Base-by-base conservation (phyloP, 208 protist species). In the Wallacemonas sp. region DNA sequence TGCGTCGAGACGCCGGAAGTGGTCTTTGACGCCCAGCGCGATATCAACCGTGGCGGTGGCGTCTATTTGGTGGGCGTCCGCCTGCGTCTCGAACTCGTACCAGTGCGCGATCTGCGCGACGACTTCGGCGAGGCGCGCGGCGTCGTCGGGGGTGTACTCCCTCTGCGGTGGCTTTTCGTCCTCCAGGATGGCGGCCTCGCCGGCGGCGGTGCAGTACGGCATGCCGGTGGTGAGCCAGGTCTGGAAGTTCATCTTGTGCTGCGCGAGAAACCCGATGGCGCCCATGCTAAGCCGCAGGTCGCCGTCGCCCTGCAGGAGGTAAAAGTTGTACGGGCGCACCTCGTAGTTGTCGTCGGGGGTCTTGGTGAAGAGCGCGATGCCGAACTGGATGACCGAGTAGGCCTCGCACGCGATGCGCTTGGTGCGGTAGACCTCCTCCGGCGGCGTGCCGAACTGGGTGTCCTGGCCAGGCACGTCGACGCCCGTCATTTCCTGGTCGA, bases 401-500 rank as follows among this genome's bases (percentile, higher is more conserved):
- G 46, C 44, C 25, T 77, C 68, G 8, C 79, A 74, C 20, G 82
- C 81, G 1, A 72, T 25, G 14, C 82, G 77, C 20, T 76, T 82
- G 0, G 55, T 46, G 39, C 61, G 46, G 49, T 91, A 94, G 2
- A 86, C 70, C 1, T 76, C 75, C 14, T 67, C 69, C 8, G 78
- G 72, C 29, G 69, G 36, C 8, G 71, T 67, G 0, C 62, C 75
- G 49, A 75, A 74, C 1, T 46, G 61, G 4, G 45, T 48, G 3
- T 69, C 57, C 7, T 48, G 16, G 20, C 65, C 81, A 1, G 70
- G 48, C 23, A 65, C 38, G 11, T 83, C 67, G 8, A 94, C 75
- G 49, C 88, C 88, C 0, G 85, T 91, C 88, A 94, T 94, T 77
- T 94, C 88, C 63, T 94, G 84, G 57, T 94, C 88, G 16, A 91